Conservation (phyloP, 2,329 filamentous ascomycete genomes). For the Sporothrix pallida region DNA sequence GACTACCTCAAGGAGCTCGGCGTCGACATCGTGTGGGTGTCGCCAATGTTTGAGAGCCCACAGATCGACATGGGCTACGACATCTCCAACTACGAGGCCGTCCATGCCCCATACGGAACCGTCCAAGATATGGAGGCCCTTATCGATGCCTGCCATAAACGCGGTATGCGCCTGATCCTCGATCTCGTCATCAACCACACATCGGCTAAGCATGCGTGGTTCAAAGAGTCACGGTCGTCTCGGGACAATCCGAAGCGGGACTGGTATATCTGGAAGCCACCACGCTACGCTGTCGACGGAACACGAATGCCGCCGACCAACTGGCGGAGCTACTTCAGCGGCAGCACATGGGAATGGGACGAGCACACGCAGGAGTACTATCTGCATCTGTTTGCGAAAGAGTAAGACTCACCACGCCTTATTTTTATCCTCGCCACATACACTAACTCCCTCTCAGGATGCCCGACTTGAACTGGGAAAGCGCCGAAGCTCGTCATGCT, state of each 20-base stretch:
- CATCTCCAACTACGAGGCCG: slow-evolving; percentile 67
- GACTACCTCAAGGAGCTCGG: slow-evolving; percentile 68
- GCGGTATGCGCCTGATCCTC: slow-evolving; percentile 65
- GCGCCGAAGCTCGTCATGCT: slow-evolving; percentile 67
- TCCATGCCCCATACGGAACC: slow-evolving; percentile 62
- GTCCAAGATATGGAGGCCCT: slow-evolving; percentile 67
- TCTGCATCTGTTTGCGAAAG: slow-evolving; percentile 71
- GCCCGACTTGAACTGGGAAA: slow-evolving; percentile 88
- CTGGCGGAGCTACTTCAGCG: slow-evolving; percentile 69
- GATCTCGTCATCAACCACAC: slow-evolving; percentile 83
- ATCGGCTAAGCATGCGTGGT: slow-evolving; percentile 73
- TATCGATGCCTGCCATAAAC: slow-evolving; percentile 63
- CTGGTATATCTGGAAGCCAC: slow-evolving; percentile 52
- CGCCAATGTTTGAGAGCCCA: slow-evolving; percentile 60
- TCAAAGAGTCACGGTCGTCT: slow-evolving; percentile 67
- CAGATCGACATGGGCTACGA: slow-evolving; percentile 67
- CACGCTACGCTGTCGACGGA: slow-evolving; percentile 58
- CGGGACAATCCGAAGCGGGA: slow-evolving; percentile 68
- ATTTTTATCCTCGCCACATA: neutral
- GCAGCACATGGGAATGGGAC: slow-evolving; percentile 73
- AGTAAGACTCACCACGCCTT: slow-evolving; percentile 23
- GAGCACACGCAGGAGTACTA: slow-evolving; percentile 77
- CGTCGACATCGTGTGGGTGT: slow-evolving; percentile 66
- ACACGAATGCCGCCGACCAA: slow-evolving; percentile 75
- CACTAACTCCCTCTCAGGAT: slow-evolving; percentile 54